phyloP scores from a whole-genome alignment of 1,284 basidiomycete genomes.

The Agaricales sp. region DNA sequence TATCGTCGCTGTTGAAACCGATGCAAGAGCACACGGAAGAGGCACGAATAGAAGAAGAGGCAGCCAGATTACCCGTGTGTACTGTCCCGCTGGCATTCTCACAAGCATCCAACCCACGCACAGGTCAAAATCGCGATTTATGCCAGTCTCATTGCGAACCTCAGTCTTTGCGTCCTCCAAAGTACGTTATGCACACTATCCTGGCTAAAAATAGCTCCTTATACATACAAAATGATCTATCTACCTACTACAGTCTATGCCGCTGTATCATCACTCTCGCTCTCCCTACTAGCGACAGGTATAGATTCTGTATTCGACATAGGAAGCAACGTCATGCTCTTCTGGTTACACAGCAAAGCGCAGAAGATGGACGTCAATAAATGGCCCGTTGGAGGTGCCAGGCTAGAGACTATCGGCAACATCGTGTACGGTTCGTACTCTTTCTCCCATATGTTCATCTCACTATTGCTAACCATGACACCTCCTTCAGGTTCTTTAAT shows the following conservation, averaged over 20 bases:
- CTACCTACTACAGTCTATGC: conserved; percentile 56
- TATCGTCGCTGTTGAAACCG: conserved; percentile 75
- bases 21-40: conserved; percentile 80
- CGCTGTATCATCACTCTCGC: conserved; percentile 75
- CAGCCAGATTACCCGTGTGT: conserved; percentile 53
- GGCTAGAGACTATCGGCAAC: conserved; percentile 87
- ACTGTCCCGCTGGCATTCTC: conserved; percentile 3
- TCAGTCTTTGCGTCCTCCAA: conserved; percentile 59
- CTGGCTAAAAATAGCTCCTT: conserved; percentile 3
- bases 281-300: conserved; percentile 84
- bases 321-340: conserved; percentile 82
- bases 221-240: conserved; percentile 5
- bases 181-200: conserved; percentile 28
- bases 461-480: conserved; percentile 1
- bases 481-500: conserved; percentile 29
- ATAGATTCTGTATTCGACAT: conserved; percentile 90
- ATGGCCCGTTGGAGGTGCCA: conserved; percentile 88
- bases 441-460: conserved; percentile 1
- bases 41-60: conserved; percentile 54
- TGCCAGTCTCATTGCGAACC: conserved; percentile 73
- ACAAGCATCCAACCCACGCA: conserved; percentile 9
- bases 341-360: conserved; percentile 74
- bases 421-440: conserved; percentile 67
- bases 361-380: conserved; percentile 66
- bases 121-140: conserved; percentile 86